Evolutionary conservation across 352 stramenopile genomes (phyloP), one percentile per base, ranked within the genome.

Genomic region (Globisporangium emineosum): DNA sequence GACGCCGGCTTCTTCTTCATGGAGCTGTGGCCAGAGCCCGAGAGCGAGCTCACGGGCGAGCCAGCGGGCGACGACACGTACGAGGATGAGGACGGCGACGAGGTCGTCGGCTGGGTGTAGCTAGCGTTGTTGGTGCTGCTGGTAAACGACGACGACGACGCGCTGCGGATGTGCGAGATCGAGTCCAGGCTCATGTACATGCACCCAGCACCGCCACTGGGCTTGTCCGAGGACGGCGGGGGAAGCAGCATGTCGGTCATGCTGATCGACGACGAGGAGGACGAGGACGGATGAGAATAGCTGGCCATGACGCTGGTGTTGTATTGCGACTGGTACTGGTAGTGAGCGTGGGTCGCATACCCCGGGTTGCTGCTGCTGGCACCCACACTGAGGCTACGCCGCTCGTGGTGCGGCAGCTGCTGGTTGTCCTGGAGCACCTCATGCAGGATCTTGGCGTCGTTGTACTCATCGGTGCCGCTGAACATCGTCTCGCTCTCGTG

Each of bases 1-100:
- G 83, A 82, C 15, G 79, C 76, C n/a, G 78, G 72, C 33, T 76
- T 85, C 51, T 80, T 83, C 70, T 88, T 50, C 19, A 50, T n/a
- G 13, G 37, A 5, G 29, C 29, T 5, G 29, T 45, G 37, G 2
- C 43, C 43, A 25, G 43, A 50, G 19, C 43, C 27, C 19, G 43
- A 50, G 19, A 50, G 43, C 43, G 43, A 50, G 43, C 19, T 50
- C n/a, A 50, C 43, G 2, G 54, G 66, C 25, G 66, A 55, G 5
- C 35, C 25, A 12, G 66, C 32, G 8, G 60, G 43, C 42, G 60
- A 59, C n/a, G 42, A 62, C 37, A 57, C 29, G 15, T 45, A 51
- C 17, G 61, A 68, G 35, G 55, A 56, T 7, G 54, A 21, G 5
- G 66, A 29, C 37, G 61, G 56, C 21, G 49, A 52, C 12, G 47